phyloP scores from a whole-genome alignment of 108 stramenopile genomes.

The Fragilaria radians region DNA sequence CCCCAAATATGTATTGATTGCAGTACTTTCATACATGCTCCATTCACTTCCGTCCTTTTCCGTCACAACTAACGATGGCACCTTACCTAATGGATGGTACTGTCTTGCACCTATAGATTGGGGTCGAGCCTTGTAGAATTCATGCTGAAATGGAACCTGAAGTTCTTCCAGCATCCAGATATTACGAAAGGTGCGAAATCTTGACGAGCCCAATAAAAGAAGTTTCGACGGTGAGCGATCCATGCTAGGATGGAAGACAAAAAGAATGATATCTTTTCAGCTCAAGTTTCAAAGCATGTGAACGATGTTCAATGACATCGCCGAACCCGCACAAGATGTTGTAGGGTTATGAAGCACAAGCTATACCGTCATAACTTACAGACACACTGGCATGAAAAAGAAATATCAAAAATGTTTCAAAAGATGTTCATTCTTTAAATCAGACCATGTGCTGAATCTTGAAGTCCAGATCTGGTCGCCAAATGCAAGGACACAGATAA shows the following conservation, averaged over 20 bases:
- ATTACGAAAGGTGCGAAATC: constrained; percentile 63
- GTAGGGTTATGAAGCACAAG: too few relatives aligned
- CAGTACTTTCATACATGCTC: constrained; percentile 55
- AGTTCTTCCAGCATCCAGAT: constrained; percentile 86
- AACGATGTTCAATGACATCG: too few relatives aligned
- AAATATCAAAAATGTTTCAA: too few relatives aligned
- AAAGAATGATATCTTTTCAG: not conserved
- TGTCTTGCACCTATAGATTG: constrained; percentile 20
- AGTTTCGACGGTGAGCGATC: constrained; percentile 4
- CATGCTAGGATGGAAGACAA: too few relatives aligned
- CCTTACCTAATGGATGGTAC: constrained; percentile 64
- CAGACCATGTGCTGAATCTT: too few relatives aligned
- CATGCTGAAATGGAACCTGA: constrained; percentile 24
- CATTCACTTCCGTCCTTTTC: constrained; percentile 26
- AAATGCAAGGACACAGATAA: too few relatives aligned
- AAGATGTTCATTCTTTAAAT: too few relatives aligned
- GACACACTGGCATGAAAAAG: too few relatives aligned
- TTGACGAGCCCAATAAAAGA: constrained; percentile 48
- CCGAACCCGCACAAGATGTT: too few relatives aligned
- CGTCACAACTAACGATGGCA: constrained; percentile 56
- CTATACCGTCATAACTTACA: too few relatives aligned
- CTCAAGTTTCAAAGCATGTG: not conserved
- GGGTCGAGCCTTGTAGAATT: constrained; percentile 30
- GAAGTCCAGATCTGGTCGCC: too few relatives aligned
- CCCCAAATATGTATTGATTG: constrained; percentile 73